Evolutionary conservation across 768 basidiomycete genomes (phyloP), one percentile per base, ranked within the genome.

Genomic region (Clitopilus hobsonii): DNA sequence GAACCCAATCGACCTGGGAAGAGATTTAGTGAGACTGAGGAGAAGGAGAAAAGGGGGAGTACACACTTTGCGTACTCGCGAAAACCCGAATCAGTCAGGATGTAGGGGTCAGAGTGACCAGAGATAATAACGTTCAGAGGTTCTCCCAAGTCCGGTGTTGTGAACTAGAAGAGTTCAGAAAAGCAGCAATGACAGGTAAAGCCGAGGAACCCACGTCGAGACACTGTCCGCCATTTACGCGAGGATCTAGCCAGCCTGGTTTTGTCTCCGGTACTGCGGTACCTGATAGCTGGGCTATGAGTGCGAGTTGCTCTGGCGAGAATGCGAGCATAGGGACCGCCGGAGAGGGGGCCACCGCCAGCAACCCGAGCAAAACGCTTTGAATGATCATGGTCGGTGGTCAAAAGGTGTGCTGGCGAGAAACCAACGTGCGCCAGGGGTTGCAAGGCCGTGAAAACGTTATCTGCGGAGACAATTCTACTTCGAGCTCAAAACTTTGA

Each of bases 51-150:
- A 30, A 61, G 18, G 3, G 4, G n/a, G 18, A 4, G 41, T 5
- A 20, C 68, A 56, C 59, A 89, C 87, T 85, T 88, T 60, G 86
- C 78, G 64, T 90, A 93, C 57, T 71, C 67, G 48, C 76, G 79
- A 60, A 94, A 80, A 3, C 92, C 92, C 13, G 67, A 58, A 30
- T 91, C 87, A 6, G 88, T 87, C 58, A 94, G 82, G 53, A 94
- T 71, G 66, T 81, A 87, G 0, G 91, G 89, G 63, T 94, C 90
- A 1, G 90, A 93, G 24, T 71, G 74, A 45, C 82, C 86, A 24
- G 89, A 88, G 41, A 94, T 85, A 62, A 94, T 88, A 48, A 91
- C 76, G 62, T 94, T 94, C 55, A 94, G 69, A 11, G 92, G 92
- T 70, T 94, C 92, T 38, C 92, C 92, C 28, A 76, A 76, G 56